Conservation (phyloP, 1,139 yeast species). For the Yamadazyma jaroonii region DNA sequence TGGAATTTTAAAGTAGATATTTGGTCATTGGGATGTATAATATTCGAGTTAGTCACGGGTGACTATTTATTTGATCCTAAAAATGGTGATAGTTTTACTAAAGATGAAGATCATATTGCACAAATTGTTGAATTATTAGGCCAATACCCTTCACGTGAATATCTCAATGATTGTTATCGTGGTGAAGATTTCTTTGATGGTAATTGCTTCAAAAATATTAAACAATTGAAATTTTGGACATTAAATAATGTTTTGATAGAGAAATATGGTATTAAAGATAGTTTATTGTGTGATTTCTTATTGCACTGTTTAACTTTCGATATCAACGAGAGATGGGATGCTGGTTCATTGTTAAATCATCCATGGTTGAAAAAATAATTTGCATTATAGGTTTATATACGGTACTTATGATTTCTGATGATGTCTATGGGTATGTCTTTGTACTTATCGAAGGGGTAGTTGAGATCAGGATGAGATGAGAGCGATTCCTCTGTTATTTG, state of each 20-base stretch:
- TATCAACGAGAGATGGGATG: slow-evolving; percentile 37
- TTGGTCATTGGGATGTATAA: slow-evolving; percentile 82
- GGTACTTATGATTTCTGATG: slow-evolving; percentile 4
- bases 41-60: slow-evolving; percentile 80
- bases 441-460: slow-evolving; percentile 2
- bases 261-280: slow-evolving; percentile 41
- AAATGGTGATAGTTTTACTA: slow-evolving; percentile 56
- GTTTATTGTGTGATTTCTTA: slow-evolving; percentile 35
- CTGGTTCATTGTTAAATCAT: slow-evolving; percentile 38
- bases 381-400: neutral
- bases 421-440: slow-evolving; percentile 7
- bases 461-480: neutral
- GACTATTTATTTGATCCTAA: slow-evolving; percentile 85
- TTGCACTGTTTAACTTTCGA: slow-evolving; percentile 35
- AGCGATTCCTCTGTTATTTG: neutral
- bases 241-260: slow-evolving; percentile 64
- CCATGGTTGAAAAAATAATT: slow-evolving; percentile 29
- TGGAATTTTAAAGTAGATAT: slow-evolving; percentile 88
- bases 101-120: slow-evolving; percentile 85
- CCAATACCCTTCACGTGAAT: slow-evolving; percentile 49
- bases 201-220: slow-evolving; percentile 52
- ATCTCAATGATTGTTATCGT: slow-evolving; percentile 48
- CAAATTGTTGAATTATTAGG: slow-evolving; percentile 72
- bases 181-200: slow-evolving; percentile 52
- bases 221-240: slow-evolving; percentile 67